phyloP scores from a whole-genome alignment of 148 eudicot species.

The Cornus kousa region DNA sequence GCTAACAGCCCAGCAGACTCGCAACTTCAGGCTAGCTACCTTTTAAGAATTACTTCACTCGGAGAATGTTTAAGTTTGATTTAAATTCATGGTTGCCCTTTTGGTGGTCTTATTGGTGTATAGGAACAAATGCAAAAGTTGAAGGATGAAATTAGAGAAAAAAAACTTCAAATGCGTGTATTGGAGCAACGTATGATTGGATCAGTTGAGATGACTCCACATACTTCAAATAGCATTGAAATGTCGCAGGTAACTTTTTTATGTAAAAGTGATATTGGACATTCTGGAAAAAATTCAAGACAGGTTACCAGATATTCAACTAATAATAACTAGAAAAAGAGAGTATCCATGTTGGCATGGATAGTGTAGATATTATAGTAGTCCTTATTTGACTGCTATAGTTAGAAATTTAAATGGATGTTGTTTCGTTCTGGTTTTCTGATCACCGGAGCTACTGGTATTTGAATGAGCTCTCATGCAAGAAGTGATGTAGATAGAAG shows the following conservation, averaged over 20 bases:
- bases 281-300: neutral
- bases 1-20: constrained; percentile 33
- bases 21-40: constrained; percentile 27
- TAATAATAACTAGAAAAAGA: neutral
- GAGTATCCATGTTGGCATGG: neutral
- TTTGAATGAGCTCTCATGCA: neutral
- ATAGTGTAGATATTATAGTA: no score
- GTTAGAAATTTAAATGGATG: neutral
- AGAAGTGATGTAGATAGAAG: neutral
- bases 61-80: neutral
- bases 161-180: constrained; percentile 36
- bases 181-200: constrained; percentile 50
- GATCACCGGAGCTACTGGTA: neutral
- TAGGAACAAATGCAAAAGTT: constrained; percentile 37
- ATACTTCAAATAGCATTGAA: constrained; percentile 24
- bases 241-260: constrained; percentile 33
- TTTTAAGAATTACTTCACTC: neutral
- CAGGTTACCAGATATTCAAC: neutral
- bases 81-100: neutral
- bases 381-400: no score
- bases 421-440: neutral
- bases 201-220: constrained; percentile 32
- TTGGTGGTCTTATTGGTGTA: constrained; percentile 6
- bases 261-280: neutral
- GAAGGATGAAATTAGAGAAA: constrained; percentile 40